These are phyloP conservation scores for Trichoderma sp. DNA, from an alignment of 2,329 filamentous ascomycete species.

Conservation along the genomic window DNA sequence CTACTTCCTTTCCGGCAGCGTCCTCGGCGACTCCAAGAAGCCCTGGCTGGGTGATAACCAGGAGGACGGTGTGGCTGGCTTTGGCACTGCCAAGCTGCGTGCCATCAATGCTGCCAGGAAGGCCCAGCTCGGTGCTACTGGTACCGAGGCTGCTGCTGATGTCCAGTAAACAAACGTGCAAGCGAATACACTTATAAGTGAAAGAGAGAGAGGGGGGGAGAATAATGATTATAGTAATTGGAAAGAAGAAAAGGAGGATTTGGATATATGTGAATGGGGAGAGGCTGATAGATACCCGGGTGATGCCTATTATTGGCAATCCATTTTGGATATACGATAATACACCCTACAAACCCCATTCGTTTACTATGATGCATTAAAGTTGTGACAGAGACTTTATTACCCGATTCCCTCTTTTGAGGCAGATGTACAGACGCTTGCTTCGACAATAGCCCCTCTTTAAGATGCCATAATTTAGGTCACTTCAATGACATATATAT, in stretches of 20 bases:
- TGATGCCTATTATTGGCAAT: background rate
- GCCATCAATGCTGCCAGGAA: constrained; percentile 57
- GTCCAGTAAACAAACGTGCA: background rate
- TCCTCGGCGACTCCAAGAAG: constrained; percentile 85
- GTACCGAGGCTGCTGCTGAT: background rate
- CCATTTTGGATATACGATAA: background rate
- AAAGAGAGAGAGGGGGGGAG: background rate
- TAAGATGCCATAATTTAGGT: too few species aligned
- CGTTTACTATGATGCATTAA: background rate
- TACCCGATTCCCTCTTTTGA: background rate
- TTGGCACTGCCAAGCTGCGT: constrained; percentile 82
- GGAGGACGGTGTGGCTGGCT: constrained; percentile 71
- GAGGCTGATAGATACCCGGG: background rate
- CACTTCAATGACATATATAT: background rate
- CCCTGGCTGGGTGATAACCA: constrained; percentile 91
- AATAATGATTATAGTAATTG: background rate
- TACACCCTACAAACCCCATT: background rate
- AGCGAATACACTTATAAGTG: background rate
- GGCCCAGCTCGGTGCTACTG: constrained; percentile 26
- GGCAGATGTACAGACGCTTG: background rate
- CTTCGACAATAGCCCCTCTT: too few species aligned
- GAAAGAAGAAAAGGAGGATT: background rate
- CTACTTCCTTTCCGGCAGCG: constrained; percentile 81
- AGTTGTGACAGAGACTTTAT: background rate
- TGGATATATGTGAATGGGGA: background rate